A percentile compares a stretch with the other conserved stretches of the same genome.
Evolutionary conservation across 441 rosid species (phyloP).

Genomic region (Adansonia rubrostipa): DNA sequence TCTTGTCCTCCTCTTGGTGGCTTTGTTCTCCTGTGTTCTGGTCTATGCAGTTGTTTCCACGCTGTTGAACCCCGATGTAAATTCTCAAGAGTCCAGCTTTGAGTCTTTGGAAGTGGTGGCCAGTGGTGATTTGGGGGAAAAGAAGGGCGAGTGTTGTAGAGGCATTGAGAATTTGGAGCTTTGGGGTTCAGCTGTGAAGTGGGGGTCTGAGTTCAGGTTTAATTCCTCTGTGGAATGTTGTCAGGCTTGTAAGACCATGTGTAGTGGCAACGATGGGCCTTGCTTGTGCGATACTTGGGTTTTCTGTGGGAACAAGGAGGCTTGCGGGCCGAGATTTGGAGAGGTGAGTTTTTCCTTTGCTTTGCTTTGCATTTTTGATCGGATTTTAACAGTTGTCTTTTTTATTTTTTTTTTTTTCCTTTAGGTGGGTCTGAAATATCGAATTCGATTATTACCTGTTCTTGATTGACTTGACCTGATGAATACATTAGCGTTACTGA

Average conservation of each 20-base stretch:
- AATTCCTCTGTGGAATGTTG: slow-evolving; percentile 75
- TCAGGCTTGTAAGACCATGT: slow-evolving; percentile 86
- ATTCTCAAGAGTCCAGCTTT: slow-evolving; percentile 21
- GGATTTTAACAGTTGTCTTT: neutral
- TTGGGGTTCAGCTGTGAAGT: slow-evolving; percentile 94
- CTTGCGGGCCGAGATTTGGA: slow-evolving; percentile 87
- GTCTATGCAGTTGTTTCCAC: slow-evolving; percentile 67
- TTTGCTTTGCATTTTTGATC: neutral
- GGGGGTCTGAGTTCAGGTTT: slow-evolving; percentile 89
- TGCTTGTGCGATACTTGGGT: slow-evolving; percentile 97
- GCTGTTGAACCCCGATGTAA: slow-evolving; percentile 40
- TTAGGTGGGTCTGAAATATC: neutral
- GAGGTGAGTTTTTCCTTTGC: slow-evolving; percentile 58
- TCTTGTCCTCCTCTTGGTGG: slow-evolving; percentile 53
- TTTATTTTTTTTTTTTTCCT: neutral
- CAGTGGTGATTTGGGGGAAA: slow-evolving; percentile 24
- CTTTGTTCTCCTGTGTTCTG: slow-evolving; percentile 59
- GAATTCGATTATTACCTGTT: neutral
- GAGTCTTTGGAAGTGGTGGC: slow-evolving; percentile 31
- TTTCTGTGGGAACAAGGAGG: slow-evolving; percentile 69
- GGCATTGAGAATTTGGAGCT: slow-evolving; percentile 86
- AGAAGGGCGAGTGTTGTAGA: slow-evolving; percentile 61
- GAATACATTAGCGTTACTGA: neutral
- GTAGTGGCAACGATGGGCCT: slow-evolving; percentile 77
- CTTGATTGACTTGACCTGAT: slow-evolving; percentile 11